These are phyloP conservation scores for Mucor piriformis DNA, from an alignment of 371 early-diverging fungal species.

Conservation along the genomic window DNA sequence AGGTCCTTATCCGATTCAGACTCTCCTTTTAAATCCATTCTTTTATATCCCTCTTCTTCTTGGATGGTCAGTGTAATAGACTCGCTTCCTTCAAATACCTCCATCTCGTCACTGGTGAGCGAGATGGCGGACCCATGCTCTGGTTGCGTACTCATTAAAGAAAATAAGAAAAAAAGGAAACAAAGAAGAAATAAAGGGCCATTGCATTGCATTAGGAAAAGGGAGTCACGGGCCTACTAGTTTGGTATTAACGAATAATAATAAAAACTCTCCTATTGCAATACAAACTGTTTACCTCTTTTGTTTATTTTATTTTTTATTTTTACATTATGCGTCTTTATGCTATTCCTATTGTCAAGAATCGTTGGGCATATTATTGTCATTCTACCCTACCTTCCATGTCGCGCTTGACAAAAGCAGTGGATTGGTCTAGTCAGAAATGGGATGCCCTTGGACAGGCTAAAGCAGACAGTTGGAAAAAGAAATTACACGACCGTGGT, in stretches of 20 bases:
- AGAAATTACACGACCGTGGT: constrained; percentile 64
- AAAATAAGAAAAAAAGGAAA: too few species aligned
- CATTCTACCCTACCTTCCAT: constrained; percentile 41
- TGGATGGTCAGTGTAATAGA: neutral
- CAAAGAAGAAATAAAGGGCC: neutral
- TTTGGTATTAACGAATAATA: too few species aligned
- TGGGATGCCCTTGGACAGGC: constrained; percentile 65
- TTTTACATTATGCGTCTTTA: constrained; percentile 37
- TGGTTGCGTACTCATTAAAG: too few species aligned
- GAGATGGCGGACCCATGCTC: too few species aligned
- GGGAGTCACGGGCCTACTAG: neutral
- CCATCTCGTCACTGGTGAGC: neutral
- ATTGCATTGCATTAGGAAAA: neutral
- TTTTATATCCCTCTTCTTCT: constrained; percentile 9
- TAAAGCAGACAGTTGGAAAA: constrained; percentile 57
- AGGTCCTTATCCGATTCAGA: constrained; percentile 49
- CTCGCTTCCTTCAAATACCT: neutral
- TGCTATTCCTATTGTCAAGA: constrained; percentile 50
- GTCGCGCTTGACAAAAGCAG: constrained; percentile 55
- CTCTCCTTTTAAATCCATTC: constrained; percentile 24
- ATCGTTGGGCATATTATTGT: constrained; percentile 59
- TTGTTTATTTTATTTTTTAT: neutral
- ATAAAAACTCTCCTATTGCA: too few species aligned
- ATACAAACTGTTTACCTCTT: neutral
- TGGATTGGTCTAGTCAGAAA: constrained; percentile 61